Evolutionary conservation across 306 rosid genomes (phyloP).

Genomic region (Carpinus fangiana): DNA sequence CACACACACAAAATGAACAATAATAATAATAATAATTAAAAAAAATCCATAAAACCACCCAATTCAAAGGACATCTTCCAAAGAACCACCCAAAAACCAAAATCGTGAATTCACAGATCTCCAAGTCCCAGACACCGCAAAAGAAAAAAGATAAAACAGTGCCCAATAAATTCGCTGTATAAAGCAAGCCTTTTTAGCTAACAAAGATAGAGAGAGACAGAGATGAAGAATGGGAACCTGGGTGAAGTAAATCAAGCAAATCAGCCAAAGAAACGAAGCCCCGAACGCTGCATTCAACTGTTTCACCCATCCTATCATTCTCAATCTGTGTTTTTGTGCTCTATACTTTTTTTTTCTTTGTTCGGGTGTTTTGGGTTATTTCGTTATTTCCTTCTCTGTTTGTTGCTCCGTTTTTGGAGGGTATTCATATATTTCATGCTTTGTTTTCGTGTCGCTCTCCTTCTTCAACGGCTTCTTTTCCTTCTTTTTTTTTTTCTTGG

Average conservation of each 20-base stretch:
- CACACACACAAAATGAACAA: too few relatives aligned
- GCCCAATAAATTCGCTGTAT: not conserved
- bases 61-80: too few relatives aligned
- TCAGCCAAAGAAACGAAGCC: conserved; percentile 71
- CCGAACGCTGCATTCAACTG: conserved; percentile 62
- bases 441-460: conserved; percentile 4
- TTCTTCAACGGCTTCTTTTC: conserved; percentile 16
- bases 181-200: not conserved
- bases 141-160: not conserved
- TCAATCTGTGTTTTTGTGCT: not conserved
- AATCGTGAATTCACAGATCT: conserved; percentile 22
- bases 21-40: too few relatives aligned
- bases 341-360: not conserved
- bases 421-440: conserved; percentile 1
- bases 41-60: too few relatives aligned
- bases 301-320: conserved; percentile 67
- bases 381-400: not conserved
- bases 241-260: conserved; percentile 88
- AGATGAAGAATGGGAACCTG: conserved; percentile 49
- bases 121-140: conserved; percentile 1
- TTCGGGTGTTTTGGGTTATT: not conserved
- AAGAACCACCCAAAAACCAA: conserved; percentile 1
- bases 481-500: not conserved
- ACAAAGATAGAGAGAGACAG: not conserved
- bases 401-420: conserved; percentile 23